Evolutionary conservation across 2,329 filamentous ascomycete species (phyloP), one percentile per base, ranked within the genome.

Genomic region (Metarhizium rileyi): DNA sequence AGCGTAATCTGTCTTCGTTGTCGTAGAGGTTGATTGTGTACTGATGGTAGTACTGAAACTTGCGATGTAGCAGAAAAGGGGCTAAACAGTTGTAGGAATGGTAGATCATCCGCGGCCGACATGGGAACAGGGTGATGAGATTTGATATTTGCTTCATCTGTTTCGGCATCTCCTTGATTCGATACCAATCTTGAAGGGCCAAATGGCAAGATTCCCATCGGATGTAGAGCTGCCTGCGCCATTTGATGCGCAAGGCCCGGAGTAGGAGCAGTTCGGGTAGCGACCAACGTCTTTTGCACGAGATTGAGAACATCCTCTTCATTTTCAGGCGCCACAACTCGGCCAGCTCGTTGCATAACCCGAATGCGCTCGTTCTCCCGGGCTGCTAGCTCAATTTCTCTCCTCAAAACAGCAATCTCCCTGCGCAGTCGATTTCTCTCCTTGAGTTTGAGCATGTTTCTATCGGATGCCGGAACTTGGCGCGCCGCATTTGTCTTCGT

Each of bases 41-140:
- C 52, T 6, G 62, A 41, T 0, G 75, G 71, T 2, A 78, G 57
- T 0, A 76, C 63, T 0, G 70, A 66, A 14, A 81, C 69, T 0
- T 67, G 73, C 0, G 81, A 83, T 0, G 73, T 72, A 50, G 86
- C 81, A 0, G 70, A 71, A 14, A 93, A 73, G 0, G 84, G 80
- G 0, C 80, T 86, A 57, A 93, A 89, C 8, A 84, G 73, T 43
- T 84, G 78, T 0, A 90, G 72, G 55, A 84, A 89, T 0, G 84
- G 80, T 2, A 86, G 66, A 46, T 85, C 79, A 52, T 90, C 79
- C 0, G 75, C 70, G 2, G 84, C 73, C 1, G 77, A 73, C 67
- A 90, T 72, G 1, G 73, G 72, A 2, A 81, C 59, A 0, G 84
- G 87, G 47, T 79, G 76, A 59, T 90, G 86, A 1, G 84, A 86